Evolutionary conservation across 2,329 filamentous ascomycete genomes (phyloP).

Genomic region (Fusarium buxicola): DNA sequence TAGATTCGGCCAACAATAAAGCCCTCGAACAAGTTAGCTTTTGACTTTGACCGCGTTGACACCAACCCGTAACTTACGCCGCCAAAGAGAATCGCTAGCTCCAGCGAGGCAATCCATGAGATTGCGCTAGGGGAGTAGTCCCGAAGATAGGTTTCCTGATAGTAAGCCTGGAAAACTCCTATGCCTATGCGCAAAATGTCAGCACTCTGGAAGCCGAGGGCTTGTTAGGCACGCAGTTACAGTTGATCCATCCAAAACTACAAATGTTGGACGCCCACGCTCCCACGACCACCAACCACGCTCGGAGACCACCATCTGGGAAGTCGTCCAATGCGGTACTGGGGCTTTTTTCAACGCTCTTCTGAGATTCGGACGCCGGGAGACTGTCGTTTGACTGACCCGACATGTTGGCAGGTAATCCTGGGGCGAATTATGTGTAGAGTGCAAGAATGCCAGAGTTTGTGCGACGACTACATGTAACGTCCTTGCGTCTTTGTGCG

Average conservation of each 20-base stretch:
- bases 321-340: not conserved
- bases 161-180: conserved; percentile 2
- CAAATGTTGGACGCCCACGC: conserved; percentile 4
- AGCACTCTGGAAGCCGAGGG: not conserved
- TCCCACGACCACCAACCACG: not conserved
- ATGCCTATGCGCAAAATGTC: not conserved
- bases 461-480: not conserved
- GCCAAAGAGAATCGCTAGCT: not conserved
- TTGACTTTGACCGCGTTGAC: no score
- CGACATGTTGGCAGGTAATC: not conserved
- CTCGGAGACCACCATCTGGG: not conserved
- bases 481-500: not conserved
- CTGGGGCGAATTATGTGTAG: no score
- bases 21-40: conserved; percentile 51
- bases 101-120: conserved; percentile 3
- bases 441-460: no score
- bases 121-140: conserved; percentile 1
- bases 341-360: not conserved
- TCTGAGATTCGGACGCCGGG: not conserved
- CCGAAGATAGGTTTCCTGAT: not conserved
- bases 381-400: not conserved
- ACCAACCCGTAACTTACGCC: not conserved
- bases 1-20: conserved; percentile 71
- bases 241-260: conserved; percentile 6
- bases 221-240: not conserved